Percentiles rank a stretch among this genome's conserved stretches.
phyloP scores from a whole-genome alignment of 345 rosid genomes.

The Murraya paniculata region DNA sequence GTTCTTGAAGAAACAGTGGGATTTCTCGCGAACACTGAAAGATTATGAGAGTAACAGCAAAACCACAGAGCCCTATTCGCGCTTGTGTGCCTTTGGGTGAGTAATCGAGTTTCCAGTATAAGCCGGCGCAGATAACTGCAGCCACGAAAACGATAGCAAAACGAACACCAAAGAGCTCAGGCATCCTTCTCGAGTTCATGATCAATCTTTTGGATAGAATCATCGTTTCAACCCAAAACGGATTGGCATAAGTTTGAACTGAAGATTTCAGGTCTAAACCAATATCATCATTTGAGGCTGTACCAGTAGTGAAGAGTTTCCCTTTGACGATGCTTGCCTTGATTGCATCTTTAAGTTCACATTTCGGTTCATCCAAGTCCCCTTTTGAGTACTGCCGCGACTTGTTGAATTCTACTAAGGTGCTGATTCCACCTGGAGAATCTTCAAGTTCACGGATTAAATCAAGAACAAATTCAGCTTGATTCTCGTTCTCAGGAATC shows the following conservation, averaged over 20 bases:
- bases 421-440: conserved; percentile 57
- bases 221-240: conserved; percentile 70
- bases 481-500: conserved; percentile 80
- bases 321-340: conserved; percentile 71
- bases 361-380: conserved; percentile 15
- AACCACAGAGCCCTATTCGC: conserved; percentile 81
- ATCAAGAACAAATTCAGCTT: conserved; percentile 80
- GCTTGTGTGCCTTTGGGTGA: conserved; percentile 85
- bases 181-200: conserved; percentile 70
- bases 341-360: conserved; percentile 76
- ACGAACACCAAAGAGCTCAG: conserved; percentile 74
- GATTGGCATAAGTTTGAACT: conserved; percentile 75
- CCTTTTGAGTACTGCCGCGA: conserved; percentile 43
- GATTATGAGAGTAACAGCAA: conserved; percentile 88
- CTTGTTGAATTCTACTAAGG: conserved; percentile 72
- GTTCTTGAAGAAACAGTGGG: conserved; percentile 83
- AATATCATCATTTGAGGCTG: conserved; percentile 4
- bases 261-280: conserved; percentile 31
- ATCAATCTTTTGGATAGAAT: conserved; percentile 67
- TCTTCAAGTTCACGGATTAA: conserved; percentile 81
- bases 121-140: conserved; percentile 74
- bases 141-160: conserved; percentile 69
- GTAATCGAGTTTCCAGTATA: conserved; percentile 69
- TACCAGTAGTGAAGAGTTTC: conserved; percentile 54
- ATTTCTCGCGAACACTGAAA: conserved; percentile 90